Percentiles rank a stretch among this genome's conserved stretches.
Evolutionary conservation across 2,329 filamentous ascomycete genomes (phyloP).

Genomic region (Colletotrichum sp.): DNA sequence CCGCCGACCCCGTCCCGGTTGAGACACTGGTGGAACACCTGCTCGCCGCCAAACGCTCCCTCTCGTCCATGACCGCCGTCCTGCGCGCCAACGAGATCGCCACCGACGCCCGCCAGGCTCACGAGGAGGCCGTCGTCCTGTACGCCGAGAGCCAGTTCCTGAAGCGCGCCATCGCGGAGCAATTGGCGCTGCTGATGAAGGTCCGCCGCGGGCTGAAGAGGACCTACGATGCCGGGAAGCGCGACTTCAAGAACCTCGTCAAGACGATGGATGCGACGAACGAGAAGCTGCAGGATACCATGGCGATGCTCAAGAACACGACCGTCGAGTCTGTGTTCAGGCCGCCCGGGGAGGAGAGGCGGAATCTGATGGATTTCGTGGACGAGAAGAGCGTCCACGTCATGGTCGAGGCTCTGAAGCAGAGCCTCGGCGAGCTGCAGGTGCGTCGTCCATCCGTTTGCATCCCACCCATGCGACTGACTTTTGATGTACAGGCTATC

Average conservation of each 20-base stretch:
- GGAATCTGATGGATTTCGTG: conserved; percentile 77
- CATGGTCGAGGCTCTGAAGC: conserved; percentile 70
- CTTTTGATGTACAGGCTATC: conserved; percentile 49
- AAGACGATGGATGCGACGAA: conserved; percentile 71
- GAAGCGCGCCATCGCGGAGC: conserved; percentile 63
- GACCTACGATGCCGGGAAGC: conserved; percentile 63
- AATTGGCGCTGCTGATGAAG: conserved; percentile 56
- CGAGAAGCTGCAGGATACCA: conserved; percentile 67
- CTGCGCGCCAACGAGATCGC: conserved; percentile 88
- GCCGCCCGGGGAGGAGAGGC: conserved; percentile 61
- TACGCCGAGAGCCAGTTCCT: conserved; percentile 74
- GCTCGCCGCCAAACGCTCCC: conserved; percentile 83
- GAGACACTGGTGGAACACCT: conserved; percentile 85
- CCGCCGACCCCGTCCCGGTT: conserved; percentile 54
- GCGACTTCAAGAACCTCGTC: conserved; percentile 67
- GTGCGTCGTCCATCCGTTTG: conserved; percentile 37
- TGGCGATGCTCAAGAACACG: conserved; percentile 68
- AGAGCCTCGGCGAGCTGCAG: conserved; percentile 74
- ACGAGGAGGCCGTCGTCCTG: conserved; percentile 81
- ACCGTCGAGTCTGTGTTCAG: conserved; percentile 69
- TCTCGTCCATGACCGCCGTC: conserved; percentile 83
- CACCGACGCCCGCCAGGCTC: conserved; percentile 72
- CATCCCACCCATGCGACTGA: not conserved
- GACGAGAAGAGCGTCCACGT: conserved; percentile 73
- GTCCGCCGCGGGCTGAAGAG: conserved; percentile 57